Evolutionary conservation across 345 rosid genomes (phyloP), one percentile per base, ranked within the genome.

Genomic region (Populus ilicifolia): DNA sequence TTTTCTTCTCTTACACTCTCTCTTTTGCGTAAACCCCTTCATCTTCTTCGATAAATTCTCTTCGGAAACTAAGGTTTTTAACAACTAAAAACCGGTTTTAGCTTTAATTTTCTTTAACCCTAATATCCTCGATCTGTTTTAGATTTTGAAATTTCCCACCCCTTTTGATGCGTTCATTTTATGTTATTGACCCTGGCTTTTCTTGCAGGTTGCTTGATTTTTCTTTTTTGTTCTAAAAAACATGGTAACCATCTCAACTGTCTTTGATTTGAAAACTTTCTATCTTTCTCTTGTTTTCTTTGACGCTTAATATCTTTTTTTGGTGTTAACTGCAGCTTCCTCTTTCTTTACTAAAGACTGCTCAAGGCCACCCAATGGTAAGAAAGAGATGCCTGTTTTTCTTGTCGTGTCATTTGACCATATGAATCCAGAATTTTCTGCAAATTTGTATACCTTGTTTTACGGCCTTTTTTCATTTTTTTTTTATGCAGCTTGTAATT

Each of bases 341-440:
- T 66, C 96, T 91, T 74, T 91, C 96, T 14, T 77, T 91, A 33
- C 90, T 90, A 39, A 91, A 90, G 88, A 90, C 96, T 29, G 92
- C 96, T 18, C 96, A 91, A 76, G 96, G 96, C 78, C 96, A 91
- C 81, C 94, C 96, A 21, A 91, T 91, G 94, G 96, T 91, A 82
- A 41, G 85, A 14, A 61, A 36, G 56, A 30, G 64, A 23, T 23
- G 29, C 3, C 29, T 59, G 29, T 12, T 14, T 16, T 23, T 18
- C 25, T 23, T 35, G 11, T 27, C 39, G 13, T n/a, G 4, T 18
- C 59, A 46, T n/a, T 46, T 44, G 33, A 36, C 23, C 18, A 64
- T 25, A 29, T 62, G 14, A 21, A 23, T 7, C 8, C 14, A 38
- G 7, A 35, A 14, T 52, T 71, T 23, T 27, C 17, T 68, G 69